phyloP scores from a whole-genome alignment of 495 filamentous ascomycete genomes.

The Penicillium lagena region DNA sequence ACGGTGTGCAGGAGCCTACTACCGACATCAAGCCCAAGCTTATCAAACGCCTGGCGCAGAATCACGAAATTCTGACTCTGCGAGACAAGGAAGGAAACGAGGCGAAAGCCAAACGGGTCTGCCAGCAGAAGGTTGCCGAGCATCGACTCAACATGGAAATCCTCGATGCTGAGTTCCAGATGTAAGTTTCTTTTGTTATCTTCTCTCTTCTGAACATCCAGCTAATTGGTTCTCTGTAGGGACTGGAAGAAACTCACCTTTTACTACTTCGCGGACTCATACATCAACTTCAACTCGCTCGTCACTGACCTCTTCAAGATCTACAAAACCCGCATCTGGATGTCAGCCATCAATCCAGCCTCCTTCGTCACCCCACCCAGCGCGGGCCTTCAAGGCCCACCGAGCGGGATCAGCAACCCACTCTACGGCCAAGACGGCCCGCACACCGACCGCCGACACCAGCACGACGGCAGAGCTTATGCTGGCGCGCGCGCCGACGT shows the following conservation, averaged over 20 bases:
- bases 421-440: conserved; percentile 29
- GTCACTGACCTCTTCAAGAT: conserved; percentile 98
- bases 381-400: conserved; percentile 51
- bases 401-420: conserved; percentile 16
- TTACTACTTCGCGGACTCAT: conserved; percentile 96
- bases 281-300: conserved; percentile 97
- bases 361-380: conserved; percentile 81
- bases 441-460: conserved; percentile 27
- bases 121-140: conserved; percentile 91
- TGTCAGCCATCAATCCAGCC: conserved; percentile 97
- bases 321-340: conserved; percentile 98
- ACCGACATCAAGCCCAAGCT: conserved; percentile 87
- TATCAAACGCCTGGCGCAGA: conserved; percentile 88
- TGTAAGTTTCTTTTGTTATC: conserved; percentile 53
- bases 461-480: conserved; percentile 26
- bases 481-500: conserved; percentile 19
- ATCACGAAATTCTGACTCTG: conserved; percentile 78
- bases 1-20: conserved; percentile 68
- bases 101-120: conserved; percentile 93
- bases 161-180: conserved; percentile 97
- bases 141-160: conserved; percentile 98
- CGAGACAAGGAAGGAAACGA: conserved; percentile 96
- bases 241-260: conserved; percentile 99
- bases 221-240: conserved; percentile 40
- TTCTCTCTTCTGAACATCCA: neutral